Base-by-base conservation (phyloP, 2,329 filamentous ascomycete genomes). In the Fusarium abutilonis region DNA sequence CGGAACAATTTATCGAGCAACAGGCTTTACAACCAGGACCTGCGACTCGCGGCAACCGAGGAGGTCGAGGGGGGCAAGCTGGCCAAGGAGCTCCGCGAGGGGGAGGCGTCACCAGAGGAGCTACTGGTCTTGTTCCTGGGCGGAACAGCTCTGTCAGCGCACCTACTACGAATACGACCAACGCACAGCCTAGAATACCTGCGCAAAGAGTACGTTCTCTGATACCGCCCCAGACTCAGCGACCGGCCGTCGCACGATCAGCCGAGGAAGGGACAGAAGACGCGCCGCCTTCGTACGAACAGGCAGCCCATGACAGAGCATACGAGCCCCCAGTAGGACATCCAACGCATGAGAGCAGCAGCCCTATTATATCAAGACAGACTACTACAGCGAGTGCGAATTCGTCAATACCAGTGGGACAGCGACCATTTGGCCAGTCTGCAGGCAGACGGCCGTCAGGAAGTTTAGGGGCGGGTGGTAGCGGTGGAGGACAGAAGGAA, bases 1-100 rank as follows among this genome's bases (percentile, higher is more conserved):
- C 88, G 0, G 87, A 90, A 70, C 86, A 88, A 60, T 90, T 83
- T 64, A 90, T 93, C 53, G 86, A 89, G 66, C 86, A 87, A 63
- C 85, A 89, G 70, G 83, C 79, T 6, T 76, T 78, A 6, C 74
- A 77, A 47, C 71, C 71, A 32, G 63, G 46, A 4, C 70, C 63
- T 14, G 50, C 69, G 38, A 64, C 60, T 42, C 62, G 73, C 48
- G 52, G 68, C 43, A 64, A 65, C n/a, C 64, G 39, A 41, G 69
- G 46, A 38, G 67, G 15, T 8, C 57, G 52, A 43, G 64, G 21
- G 34, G 47, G 44, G 15, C 47, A 42, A 40, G 46, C 51, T 4
- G 36, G 39, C 14, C 39, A 47, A 21, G 53, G 47, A 14, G 47
- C 19, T 36, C n/a, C 42, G n/a, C 31, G 42, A 42, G 43, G 63